Conservation (phyloP, 1,284 basidiomycete genomes). For the Retiboletus flavoniger region DNA sequence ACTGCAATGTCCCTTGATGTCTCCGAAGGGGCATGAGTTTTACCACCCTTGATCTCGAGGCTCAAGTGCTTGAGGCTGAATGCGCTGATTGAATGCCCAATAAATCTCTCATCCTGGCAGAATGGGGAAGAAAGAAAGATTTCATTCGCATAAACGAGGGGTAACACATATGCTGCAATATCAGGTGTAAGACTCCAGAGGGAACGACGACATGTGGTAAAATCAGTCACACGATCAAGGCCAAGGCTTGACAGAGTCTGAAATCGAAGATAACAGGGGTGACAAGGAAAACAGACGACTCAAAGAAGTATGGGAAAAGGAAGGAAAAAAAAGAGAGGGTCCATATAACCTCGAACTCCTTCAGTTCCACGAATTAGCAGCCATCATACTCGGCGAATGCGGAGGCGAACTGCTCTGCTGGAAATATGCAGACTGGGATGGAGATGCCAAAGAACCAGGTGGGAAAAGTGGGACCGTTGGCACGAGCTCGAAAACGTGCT, state of each 20-base stretch:
- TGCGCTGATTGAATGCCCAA: neutral
- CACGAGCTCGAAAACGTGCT: conserved; percentile 79
- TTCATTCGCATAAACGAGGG: conserved; percentile 14
- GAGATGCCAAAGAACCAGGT: conserved; percentile 61
- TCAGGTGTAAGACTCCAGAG: neutral
- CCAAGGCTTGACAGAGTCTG: neutral
- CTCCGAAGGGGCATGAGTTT: neutral
- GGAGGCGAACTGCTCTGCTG: conserved; percentile 60
- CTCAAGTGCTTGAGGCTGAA: no score
- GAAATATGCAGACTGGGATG: conserved; percentile 61
- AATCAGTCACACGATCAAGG: neutral
- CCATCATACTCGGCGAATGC: conserved; percentile 47
- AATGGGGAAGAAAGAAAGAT: neutral
- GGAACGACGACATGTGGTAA: neutral
- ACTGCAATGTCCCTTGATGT: neutral
- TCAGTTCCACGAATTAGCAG: conserved; percentile 29
- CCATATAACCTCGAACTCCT: neutral
- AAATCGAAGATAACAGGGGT: neutral
- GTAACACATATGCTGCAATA: neutral
- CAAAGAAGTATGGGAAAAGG: neutral
- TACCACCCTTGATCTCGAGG: neutral
- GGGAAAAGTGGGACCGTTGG: conserved; percentile 73
- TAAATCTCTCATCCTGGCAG: neutral
- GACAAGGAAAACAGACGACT: neutral
- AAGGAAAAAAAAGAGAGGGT: neutral